Base-by-base conservation (phyloP, 1,284 basidiomycete genomes). In the Hymenochaete sp. region DNA sequence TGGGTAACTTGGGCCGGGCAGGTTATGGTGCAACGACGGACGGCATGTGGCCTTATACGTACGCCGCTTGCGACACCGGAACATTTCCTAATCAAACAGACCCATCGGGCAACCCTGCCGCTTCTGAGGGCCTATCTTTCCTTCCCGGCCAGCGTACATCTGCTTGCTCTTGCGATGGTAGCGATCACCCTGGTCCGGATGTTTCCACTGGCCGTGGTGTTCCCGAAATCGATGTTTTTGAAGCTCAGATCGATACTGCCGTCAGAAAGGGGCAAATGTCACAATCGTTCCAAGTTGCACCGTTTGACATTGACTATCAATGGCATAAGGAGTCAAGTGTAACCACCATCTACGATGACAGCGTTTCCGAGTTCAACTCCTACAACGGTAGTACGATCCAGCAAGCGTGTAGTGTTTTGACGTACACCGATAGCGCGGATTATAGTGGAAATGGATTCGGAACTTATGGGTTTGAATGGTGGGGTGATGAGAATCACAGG, bases 221-320 rank as follows among this genome's bases (percentile, higher is more conserved):
- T 0, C 73, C 74, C 5, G 75, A 78, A 55, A 75, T 77, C 51
- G 75, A 78, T 42, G 59, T 75, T 40, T 62, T 77, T 52, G 75
- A 77, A 55, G 72, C 69, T 1, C 70, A 73, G 56, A 56, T 60
- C 28, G 56, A 59, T 27, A 45, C 52, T 3, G 36, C 40, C 7
- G 41, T 37, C 3, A 49, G 55, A 21, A 55, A 61, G 16, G 63
- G 64, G 19, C 51, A 59, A 26, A 64, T 65, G 4, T 71, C 68
- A 8, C 69, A 71, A 53, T 68, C 67, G 1, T 59, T 57, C 33
- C 70, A 71, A 52, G 57, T 65, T 44, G 68, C 68, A 28, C 62
- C 62, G 13, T 72, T 67, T 51, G 65, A 70, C 52, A 58, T 56
- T 40, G 53, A 47, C 33, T 70, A 66, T 55, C 51, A 64, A 39